Evolutionary conservation across 495 filamentous ascomycete species (phyloP).

Genomic region (Penicillium arizonense): DNA sequence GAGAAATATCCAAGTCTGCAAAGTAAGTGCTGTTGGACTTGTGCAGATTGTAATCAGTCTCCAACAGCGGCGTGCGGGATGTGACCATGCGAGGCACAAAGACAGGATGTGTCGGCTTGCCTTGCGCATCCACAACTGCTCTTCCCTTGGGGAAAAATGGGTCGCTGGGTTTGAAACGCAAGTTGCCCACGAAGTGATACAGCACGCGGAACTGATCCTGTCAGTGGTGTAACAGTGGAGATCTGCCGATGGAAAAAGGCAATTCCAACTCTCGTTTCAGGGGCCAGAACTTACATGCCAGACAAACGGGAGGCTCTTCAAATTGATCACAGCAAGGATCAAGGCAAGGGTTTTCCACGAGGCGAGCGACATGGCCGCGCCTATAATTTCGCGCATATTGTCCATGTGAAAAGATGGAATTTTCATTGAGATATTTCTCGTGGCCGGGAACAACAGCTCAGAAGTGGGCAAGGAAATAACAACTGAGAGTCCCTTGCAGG

Average conservation of each 20-base stretch:
- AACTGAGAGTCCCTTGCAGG: not conserved
- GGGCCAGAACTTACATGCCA: slow-evolving; percentile 58
- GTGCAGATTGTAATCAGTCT: slow-evolving; percentile 69
- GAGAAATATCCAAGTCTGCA: slow-evolving; percentile 67
- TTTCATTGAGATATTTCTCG: not conserved
- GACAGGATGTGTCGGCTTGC: slow-evolving; percentile 44
- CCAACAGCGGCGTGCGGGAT: slow-evolving; percentile 52
- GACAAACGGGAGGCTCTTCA: slow-evolving; percentile 59
- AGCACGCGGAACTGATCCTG: slow-evolving; percentile 45
- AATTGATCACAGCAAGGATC: slow-evolving; percentile 54
- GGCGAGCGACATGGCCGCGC: slow-evolving; percentile 23
- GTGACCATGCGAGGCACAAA: slow-evolving; percentile 54
- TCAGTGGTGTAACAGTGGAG: slow-evolving; percentile 14
- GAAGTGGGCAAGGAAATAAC: not conserved
- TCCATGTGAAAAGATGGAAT: slow-evolving; percentile 12
- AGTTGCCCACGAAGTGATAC: slow-evolving; percentile 48
- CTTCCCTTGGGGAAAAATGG: slow-evolving; percentile 36
- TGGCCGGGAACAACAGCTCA: slow-evolving; percentile 3
- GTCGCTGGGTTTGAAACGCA: slow-evolving; percentile 43
- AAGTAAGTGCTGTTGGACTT: slow-evolving; percentile 79
- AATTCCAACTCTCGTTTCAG: not conserved
- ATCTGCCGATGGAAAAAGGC: not conserved
- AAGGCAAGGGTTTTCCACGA: slow-evolving; percentile 56
- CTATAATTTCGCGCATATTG: slow-evolving; percentile 23
- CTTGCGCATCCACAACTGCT: slow-evolving; percentile 27